Evolutionary conservation across 306 rosid genomes (phyloP).

Genomic region (Cercis canadensis): DNA sequence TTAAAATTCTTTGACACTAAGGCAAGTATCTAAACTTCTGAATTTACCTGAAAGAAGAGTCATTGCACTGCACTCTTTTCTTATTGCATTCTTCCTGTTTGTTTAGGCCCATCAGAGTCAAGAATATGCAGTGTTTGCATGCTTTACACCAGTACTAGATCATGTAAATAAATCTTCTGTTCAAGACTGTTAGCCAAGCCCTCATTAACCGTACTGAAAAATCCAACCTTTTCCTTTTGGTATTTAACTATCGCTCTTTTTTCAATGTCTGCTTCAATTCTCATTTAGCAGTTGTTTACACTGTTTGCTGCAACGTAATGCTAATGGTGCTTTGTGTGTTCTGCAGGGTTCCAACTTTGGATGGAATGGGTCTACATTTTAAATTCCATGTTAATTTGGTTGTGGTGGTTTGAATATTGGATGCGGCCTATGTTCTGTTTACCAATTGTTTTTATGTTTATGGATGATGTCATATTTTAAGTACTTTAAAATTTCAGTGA

Average conservation of each 20-base stretch:
- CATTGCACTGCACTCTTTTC: conserved; percentile 40
- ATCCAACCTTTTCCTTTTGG: conserved; percentile 4
- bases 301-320: neutral
- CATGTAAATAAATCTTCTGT: conserved; percentile 66
- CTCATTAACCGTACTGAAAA: conserved; percentile 20
- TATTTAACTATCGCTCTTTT: conserved; percentile 19
- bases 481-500: too few relatives aligned
- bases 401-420: conserved; percentile 22
- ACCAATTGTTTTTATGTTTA: conserved; percentile 11
- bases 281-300: neutral
- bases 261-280: neutral
- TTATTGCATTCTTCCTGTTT: conserved; percentile 70
- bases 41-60: conserved; percentile 23
- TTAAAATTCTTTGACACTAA: conserved; percentile 68
- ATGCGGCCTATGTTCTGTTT: conserved; percentile 27
- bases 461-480: too few relatives aligned
- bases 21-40: conserved; percentile 48
- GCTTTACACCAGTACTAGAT: conserved; percentile 91
- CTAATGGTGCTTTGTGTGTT: conserved; percentile 41
- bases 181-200: conserved; percentile 40
- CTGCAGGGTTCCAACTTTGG: conserved; percentile 74
- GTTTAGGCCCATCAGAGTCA: conserved; percentile 79
- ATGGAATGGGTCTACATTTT: conserved; percentile 73
- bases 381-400: conserved; percentile 28
- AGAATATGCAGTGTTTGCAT: conserved; percentile 89